Percentiles rank a stretch among this genome's conserved stretches.
Conservation (phyloP, 1,139 yeast species). For the Saccharomyces hybrid region DNA sequence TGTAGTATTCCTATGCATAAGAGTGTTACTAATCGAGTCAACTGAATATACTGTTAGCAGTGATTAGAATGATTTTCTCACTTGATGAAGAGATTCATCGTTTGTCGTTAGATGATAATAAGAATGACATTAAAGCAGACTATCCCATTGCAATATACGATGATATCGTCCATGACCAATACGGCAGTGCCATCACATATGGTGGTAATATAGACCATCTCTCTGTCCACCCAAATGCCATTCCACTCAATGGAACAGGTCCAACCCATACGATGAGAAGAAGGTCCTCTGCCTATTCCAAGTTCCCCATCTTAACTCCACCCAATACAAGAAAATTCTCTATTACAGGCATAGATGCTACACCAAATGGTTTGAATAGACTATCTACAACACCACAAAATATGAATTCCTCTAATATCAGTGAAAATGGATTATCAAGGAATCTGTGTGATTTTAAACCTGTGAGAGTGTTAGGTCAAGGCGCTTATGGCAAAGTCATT, state of each 20-base stretch:
- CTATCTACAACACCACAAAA: constrained; percentile 1
- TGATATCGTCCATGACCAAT: not conserved
- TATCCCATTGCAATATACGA: constrained; percentile 2
- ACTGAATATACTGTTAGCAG: not conserved
- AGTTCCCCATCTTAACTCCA: constrained; percentile 26
- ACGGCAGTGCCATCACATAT: not conserved
- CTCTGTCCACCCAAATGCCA: constrained; percentile 2
- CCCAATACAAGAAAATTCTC: constrained; percentile 25
- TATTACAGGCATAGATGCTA: constrained; percentile 12
- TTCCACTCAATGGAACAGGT: not conserved
- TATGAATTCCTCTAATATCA: constrained; percentile 1
- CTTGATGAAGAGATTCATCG: constrained; percentile 26
- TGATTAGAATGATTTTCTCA: constrained; percentile 18
- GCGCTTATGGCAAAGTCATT: constrained; percentile 86
- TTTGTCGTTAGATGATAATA: constrained; percentile 9
- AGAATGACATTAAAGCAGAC: constrained; percentile 11
- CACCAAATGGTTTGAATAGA: constrained; percentile 4
- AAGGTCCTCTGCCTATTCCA: constrained; percentile 28
- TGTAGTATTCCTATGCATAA: not conserved
- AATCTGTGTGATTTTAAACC: constrained; percentile 61
- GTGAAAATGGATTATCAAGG: constrained; percentile 12
- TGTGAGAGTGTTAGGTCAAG: constrained; percentile 77
- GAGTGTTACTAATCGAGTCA: not conserved
- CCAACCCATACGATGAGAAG: constrained; percentile 15
- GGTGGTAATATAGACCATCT: not conserved